Conservation (phyloP, 768 basidiomycete genomes). For the Boletus tylopilopsis region DNA sequence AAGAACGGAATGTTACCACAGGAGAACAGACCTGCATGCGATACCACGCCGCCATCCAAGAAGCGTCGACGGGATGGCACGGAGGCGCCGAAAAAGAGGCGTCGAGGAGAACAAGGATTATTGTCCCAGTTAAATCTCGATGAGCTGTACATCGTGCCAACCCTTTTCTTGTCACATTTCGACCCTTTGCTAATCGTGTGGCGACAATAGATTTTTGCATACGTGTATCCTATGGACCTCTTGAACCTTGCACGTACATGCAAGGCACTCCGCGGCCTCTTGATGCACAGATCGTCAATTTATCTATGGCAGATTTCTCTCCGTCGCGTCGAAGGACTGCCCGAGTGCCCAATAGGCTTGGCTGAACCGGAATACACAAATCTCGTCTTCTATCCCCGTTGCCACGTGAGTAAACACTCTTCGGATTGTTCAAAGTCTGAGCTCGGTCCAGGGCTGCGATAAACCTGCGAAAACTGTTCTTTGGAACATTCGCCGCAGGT, state of each 20-base stretch:
- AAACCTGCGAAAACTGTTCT: slow-evolving; percentile 6
- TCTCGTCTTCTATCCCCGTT: slow-evolving; percentile 35
- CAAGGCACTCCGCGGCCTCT: slow-evolving; percentile 36
- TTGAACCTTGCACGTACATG: slow-evolving; percentile 39
- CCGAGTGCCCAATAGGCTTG: slow-evolving; percentile 42
- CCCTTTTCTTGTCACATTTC: not conserved
- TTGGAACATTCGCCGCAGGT: slow-evolving; percentile 19
- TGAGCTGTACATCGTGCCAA: slow-evolving; percentile 18
- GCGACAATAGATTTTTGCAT: slow-evolving; percentile 35
- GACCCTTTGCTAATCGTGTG: not conserved
- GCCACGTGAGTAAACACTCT: slow-evolving; percentile 10
- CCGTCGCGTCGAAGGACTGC: slow-evolving; percentile 35
- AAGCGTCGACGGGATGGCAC: slow-evolving; percentile 2
- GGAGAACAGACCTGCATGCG: not conserved
- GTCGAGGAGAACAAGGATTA: slow-evolving; percentile 1
- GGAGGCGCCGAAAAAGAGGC: slow-evolving; percentile 7
- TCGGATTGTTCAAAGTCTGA: not conserved
- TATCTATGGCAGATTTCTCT: slow-evolving; percentile 29
- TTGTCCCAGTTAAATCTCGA: slow-evolving; percentile 19
- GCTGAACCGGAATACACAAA: slow-evolving; percentile 43
- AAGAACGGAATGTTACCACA: too few species aligned
- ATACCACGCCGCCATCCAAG: not conserved
- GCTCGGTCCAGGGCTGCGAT: slow-evolving; percentile 7
- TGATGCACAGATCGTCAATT: slow-evolving; percentile 31
- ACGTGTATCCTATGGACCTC: slow-evolving; percentile 34